Base-by-base conservation (phyloP, 352 stramenopile genomes). In the Globisporangium heterothallicum region DNA sequence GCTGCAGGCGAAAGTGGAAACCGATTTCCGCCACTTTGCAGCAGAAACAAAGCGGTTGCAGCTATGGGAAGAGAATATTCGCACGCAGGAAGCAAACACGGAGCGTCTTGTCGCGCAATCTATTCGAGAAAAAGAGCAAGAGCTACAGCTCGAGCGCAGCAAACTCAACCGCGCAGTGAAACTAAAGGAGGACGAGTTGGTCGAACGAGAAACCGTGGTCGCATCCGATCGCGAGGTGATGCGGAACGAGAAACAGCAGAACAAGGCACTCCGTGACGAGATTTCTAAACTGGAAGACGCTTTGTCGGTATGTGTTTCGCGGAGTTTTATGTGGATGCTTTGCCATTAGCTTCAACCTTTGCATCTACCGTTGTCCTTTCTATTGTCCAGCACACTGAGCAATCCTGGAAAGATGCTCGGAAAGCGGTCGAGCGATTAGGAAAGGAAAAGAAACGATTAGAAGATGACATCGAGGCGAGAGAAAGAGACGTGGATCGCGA, bases 81-180 rank as follows among this genome's bases (percentile, higher is more conserved):
- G 61, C 0, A 55, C 60, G 3, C 72, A 79, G 41, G 74, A 87
- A 55, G 60, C 51, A 6, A 85, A 79, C 29, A 21, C 80, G 40
- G 62, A 84, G 29, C 44, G 60, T 9, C 50, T 72, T 0, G 59
- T 87, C 5, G 59, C 63, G 8, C 63, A 75, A 29, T 60, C 66
- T 3, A 61, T 81, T 19, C 42, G 59, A 1, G 74, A 82, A 38
- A 82, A 85, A 34, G 76, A 87, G 48, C 64, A 67, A 12, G 56
- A 49, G 19, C 77, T 67, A 58, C 51, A 78, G 21, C 49, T 84
- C 14, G 76, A 85, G 27, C 58, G 65, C 49, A 54, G 75, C 3
- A 63, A 70, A 30, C 29, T 54, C 22, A 62, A 51, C 5, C 42
- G 41, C 22, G 65, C 68, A 22, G 53, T 66, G 22, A 63, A 71